Conservation (phyloP, 1,139 yeast species). For the Schizosaccharomyces versatilis region DNA sequence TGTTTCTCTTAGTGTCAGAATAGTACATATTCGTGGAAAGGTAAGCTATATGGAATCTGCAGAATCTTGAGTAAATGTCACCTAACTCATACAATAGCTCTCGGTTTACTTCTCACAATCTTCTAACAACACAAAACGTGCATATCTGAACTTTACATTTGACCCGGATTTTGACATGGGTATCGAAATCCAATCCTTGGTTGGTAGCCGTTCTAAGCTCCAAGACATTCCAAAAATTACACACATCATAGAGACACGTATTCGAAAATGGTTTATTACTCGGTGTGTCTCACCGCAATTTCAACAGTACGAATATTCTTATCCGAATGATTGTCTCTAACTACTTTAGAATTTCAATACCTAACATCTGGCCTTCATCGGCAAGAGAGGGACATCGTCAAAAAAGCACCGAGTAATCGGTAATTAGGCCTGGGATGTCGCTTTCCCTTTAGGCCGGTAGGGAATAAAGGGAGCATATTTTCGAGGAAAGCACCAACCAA, state of each 20-base stretch:
- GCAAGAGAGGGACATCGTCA: neutral
- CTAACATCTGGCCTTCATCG: neutral
- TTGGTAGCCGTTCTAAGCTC: slow-evolving; percentile 78
- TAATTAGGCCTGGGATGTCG: too few species aligned
- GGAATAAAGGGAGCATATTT: neutral
- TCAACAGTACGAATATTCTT: slow-evolving; percentile 27
- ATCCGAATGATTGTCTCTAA: neutral
- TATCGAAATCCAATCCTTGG: slow-evolving; percentile 61
- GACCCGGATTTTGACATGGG: slow-evolving; percentile 78
- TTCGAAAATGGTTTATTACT: slow-evolving; percentile 77
- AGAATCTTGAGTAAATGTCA: neutral
- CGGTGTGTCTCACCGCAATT: slow-evolving; percentile 85
- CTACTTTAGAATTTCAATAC: slow-evolving; percentile 1
- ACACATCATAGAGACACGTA: slow-evolving; percentile 55
- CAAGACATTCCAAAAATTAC: slow-evolving; percentile 88
- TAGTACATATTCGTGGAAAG: slow-evolving; percentile 76
- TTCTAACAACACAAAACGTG: slow-evolving; percentile 20
- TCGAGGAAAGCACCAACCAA: neutral
- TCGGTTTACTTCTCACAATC: slow-evolving; percentile 47
- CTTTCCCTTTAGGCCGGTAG: neutral
- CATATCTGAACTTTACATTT: slow-evolving; percentile 70
- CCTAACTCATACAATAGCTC: slow-evolving; percentile 18
- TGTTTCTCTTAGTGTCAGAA: slow-evolving; percentile 59
- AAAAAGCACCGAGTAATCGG: too few species aligned
- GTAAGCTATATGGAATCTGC: neutral